These are phyloP conservation scores for Lactifluus pinguis DNA, from an alignment of 768 basidiomycete genomes.

Conservation along the genomic window DNA sequence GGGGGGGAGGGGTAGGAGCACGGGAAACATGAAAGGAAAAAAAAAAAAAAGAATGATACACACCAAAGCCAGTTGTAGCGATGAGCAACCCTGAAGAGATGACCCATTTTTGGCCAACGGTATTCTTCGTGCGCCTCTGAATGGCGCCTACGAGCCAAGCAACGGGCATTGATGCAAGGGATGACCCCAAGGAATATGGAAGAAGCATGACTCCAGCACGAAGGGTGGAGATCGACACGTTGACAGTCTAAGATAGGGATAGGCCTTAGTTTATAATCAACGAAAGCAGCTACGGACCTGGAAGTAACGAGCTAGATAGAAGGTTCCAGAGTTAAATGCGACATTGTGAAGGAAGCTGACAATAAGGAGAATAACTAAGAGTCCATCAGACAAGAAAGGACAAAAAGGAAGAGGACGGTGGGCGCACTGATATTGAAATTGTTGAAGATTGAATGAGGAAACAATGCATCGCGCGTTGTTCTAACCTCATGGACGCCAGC, in stretches of 20 bases:
- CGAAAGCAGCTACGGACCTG: conserved; percentile 41
- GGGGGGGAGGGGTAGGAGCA: conserved; percentile 16
- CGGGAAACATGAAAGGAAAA: neutral
- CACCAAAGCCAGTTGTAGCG: conserved; percentile 68
- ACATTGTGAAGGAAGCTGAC: conserved; percentile 77
- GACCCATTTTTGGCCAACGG: conserved; percentile 55
- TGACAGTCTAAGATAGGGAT: conserved; percentile 44
- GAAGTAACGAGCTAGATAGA: conserved; percentile 76
- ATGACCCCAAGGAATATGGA: conserved; percentile 80
- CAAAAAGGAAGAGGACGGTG: neutral
- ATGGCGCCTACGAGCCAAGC: conserved; percentile 74
- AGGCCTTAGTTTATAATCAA: neutral
- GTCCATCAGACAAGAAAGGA: conserved; percentile 10
- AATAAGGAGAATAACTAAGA: conserved; percentile 51
- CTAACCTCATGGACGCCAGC: conserved; percentile 62
- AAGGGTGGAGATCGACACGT: conserved; percentile 54
- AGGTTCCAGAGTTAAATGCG: conserved; percentile 77
- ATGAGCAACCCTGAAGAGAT: conserved; percentile 57
- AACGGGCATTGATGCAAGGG: conserved; percentile 74
- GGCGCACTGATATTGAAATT: conserved; percentile 50
- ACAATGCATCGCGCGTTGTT: conserved; percentile 61
- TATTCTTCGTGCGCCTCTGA: conserved; percentile 48
- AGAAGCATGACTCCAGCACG: conserved; percentile 66
- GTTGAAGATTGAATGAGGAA: conserved; percentile 55
- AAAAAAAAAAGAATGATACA: conserved; percentile 9